Evolutionary conservation across 1,139 yeast species (phyloP), one percentile per base, ranked within the genome.

Genomic region (Pichia sp.): DNA sequence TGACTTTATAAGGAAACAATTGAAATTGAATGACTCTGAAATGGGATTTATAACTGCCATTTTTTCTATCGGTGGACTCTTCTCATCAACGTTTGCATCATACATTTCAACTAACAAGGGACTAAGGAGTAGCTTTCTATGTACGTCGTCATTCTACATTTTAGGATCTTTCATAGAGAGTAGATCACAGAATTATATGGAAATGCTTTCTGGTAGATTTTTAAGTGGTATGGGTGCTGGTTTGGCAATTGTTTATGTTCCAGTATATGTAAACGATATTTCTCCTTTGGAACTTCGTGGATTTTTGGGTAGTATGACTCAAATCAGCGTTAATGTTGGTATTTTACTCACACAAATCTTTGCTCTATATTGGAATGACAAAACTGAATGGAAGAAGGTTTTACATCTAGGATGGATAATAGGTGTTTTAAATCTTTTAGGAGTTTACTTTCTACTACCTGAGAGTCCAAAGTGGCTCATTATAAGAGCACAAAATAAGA

Each of bases 221-320:
- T 54, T 84, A 5, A 74, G 84, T 28, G 98, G 98, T 0, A 43
- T 86, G 5, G 95, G 84, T 2, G 94, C 96, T 8, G 98, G 98
- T 4, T 69, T 81, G 9, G 82, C 91, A 1, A 72, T 91, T 47
- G 97, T 91, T 4, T 77, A 84, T 12, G 82, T 89, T 0, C 93
- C 97, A 0, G 63, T 91, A 44, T 79, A 79, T 52, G 76, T 89
- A 51, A 81, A 79, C 55, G 96, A 88, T 60, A 72, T 88, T 18
- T 69, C 93, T 10, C 96, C 96, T 0, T 58, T 69, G 1, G 63
- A 67, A 11, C 63, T 73, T 45, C 75, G 84, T 40, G 97, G 97
- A 1, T 64, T 80, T 24, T 68, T 89, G 47, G 97, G 98, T 1
- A 73, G 93, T 19, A 78, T 85, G 84, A 84, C 83, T 48, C 98